Evolutionary conservation across 352 stramenopile species (phyloP).

Genomic region (Pythium aristosporum): DNA sequence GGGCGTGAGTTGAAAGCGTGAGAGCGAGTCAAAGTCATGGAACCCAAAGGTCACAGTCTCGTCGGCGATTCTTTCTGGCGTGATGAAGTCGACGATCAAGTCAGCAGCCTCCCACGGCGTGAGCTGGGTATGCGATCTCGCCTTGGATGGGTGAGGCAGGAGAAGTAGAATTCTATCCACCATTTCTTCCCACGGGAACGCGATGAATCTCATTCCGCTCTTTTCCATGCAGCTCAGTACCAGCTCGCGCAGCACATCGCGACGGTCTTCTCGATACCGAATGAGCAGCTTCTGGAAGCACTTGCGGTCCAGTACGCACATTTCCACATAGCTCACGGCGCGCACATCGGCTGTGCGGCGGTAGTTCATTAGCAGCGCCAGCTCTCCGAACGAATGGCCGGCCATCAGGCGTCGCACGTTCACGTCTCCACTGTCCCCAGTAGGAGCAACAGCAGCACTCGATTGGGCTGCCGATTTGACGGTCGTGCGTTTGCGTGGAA

Average conservation of each 20-base stretch:
- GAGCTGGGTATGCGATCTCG: constrained; percentile 21
- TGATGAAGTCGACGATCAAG: constrained; percentile 27
- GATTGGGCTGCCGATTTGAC: constrained; percentile 19
- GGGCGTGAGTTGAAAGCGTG: constrained; percentile 18
- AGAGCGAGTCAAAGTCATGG: constrained; percentile 25
- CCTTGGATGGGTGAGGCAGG: neutral
- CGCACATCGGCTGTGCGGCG: constrained; percentile 29
- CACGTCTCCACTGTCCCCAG: constrained; percentile 3
- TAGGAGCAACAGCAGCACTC: neutral
- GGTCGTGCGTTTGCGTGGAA: constrained; percentile 12
- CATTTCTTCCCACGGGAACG: constrained; percentile 31
- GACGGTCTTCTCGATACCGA: constrained; percentile 27
- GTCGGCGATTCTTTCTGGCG: constrained; percentile 15
- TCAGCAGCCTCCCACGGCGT: constrained; percentile 24
- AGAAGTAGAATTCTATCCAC: constrained; percentile 14
- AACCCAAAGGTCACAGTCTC: constrained; percentile 26
- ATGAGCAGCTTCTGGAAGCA: constrained; percentile 30
- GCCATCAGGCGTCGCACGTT: constrained; percentile 34
- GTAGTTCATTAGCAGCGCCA: constrained; percentile 40
- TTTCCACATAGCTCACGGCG: constrained; percentile 30
- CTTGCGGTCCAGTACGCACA: constrained; percentile 25
- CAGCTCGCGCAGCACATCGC: constrained; percentile 22
- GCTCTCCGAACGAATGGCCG: constrained; percentile 39
- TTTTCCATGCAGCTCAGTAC: constrained; percentile 31
- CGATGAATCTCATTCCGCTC: constrained; percentile 27